Percentiles rank a stretch among this genome's conserved stretches.
Conservation (phyloP, 441 rosid species). For the Mallotus japonicus region DNA sequence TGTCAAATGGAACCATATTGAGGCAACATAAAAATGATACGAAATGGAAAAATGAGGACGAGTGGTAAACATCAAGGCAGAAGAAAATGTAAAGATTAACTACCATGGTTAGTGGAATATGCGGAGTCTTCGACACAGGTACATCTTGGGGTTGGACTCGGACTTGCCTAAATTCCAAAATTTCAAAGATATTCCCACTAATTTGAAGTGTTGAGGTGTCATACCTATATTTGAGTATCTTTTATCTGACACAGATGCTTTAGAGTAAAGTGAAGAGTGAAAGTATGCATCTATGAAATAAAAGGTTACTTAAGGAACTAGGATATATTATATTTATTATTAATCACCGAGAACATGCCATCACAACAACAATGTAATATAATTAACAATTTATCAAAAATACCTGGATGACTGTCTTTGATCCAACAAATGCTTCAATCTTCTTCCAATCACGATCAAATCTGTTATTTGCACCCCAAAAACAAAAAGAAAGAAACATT, state of each 20-base stretch:
- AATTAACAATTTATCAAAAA: neutral
- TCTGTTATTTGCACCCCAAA: constrained; percentile 34
- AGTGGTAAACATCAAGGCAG: neutral
- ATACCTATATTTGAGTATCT: neutral
- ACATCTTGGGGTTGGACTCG: neutral
- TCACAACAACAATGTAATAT: neutral
- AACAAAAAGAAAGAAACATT: constrained; percentile 9
- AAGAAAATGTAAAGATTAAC: neutral
- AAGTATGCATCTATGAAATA: neutral
- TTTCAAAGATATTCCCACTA: neutral
- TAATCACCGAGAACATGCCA: neutral
- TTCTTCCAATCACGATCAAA: constrained; percentile 99
- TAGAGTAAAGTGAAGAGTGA: neutral
- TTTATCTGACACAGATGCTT: neutral
- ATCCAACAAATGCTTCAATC: constrained; percentile 93
- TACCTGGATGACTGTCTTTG: constrained; percentile 96
- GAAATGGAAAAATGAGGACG: neutral
- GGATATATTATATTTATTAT: no score
- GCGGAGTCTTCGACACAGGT: neutral
- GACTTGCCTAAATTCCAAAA: neutral
- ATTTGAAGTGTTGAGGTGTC: neutral
- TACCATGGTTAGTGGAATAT: neutral
- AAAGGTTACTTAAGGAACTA: neutral
- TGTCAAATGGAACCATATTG: neutral
- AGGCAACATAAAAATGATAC: neutral